Percentiles rank a stretch among this genome's conserved stretches.
Evolutionary conservation across 2,329 filamentous ascomycete genomes (phyloP).

Genomic region (Monilinia vaccinii-corymbosi): DNA sequence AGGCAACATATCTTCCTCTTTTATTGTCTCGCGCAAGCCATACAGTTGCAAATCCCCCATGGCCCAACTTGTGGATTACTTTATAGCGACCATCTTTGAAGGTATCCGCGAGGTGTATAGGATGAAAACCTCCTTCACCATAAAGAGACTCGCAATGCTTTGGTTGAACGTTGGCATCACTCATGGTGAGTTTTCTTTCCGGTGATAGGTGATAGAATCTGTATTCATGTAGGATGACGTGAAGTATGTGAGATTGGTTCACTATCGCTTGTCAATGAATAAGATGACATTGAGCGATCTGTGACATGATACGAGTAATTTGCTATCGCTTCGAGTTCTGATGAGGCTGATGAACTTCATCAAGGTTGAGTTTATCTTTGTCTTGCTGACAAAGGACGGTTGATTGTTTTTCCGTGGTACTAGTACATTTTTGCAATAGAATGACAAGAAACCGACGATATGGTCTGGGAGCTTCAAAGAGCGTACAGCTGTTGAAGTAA

Average conservation of each 20-base stretch:
- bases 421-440: too few relatives aligned
- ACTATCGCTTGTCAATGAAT: not conserved
- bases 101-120: constrained; percentile 34
- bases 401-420: not conserved
- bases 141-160: constrained; percentile 12
- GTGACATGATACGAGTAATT: too few relatives aligned
- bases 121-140: constrained; percentile 34
- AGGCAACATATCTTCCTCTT: constrained; percentile 15
- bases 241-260: not conserved
- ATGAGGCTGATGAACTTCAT: too few relatives aligned
- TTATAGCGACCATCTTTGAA: constrained; percentile 36
- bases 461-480: constrained; percentile 14
- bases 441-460: too few relatives aligned
- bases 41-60: constrained; percentile 37
- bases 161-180: not conserved
- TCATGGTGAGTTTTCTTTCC: not conserved
- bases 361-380: not conserved
- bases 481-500: constrained; percentile 1
- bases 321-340: too few relatives aligned
- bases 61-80: constrained; percentile 38
- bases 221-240: not conserved
- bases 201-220: too few relatives aligned
- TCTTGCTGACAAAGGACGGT: not conserved
- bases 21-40: constrained; percentile 34
- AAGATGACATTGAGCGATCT: not conserved